Evolutionary conservation across 306 rosid genomes (phyloP), one percentile per base, ranked within the genome.

Genomic region (Crotalaria pallida): DNA sequence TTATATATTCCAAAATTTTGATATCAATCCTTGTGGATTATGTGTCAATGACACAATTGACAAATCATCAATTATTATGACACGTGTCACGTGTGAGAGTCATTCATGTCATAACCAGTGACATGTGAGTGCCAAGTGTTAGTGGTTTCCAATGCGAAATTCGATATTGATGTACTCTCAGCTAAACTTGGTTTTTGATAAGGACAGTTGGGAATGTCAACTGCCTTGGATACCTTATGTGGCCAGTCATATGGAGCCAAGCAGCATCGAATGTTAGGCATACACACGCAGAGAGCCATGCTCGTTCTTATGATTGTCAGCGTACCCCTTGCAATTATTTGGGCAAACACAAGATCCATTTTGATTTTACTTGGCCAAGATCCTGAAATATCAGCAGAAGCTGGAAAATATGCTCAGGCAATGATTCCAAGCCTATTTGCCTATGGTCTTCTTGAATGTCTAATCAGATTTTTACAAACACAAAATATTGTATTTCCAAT

Each of bases 211-310:
- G 96, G 96, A 49, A 73, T 90, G 95, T 71, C 92, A 0, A 81
- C 88, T 69, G 95, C 92, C 13, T 36, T 90, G 71, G 96, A 86
- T 33, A 86, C 92, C 17, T 79, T 88, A 1, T 88, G 88, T 34
- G 96, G 95, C 0, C 96, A 88, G 60, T 84, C 90, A 26, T 84
- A 78, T 77, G 95, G 92, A n/a, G n/a, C n/a, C n/a, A 81, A 86
- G 81, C 96, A 84, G 70, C 77, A 86, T 29, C 84, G 44, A 12
- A 69, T 79, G 88, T 29, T 88, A 60, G 92, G 92, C 21, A 79
- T 86, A 51, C 88, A 85, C 69, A 79, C 77, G 87, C 92, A 90
- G 74, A 79, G 88, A 60, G 87, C 88, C 21, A 81, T 86, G 84
- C 48, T 86, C 6, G 72, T 79, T 56, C 82, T 86, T 67, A 31